Evolutionary conservation across 1,284 basidiomycete genomes (phyloP).

Genomic region (Lentinula novae-zelandiae): DNA sequence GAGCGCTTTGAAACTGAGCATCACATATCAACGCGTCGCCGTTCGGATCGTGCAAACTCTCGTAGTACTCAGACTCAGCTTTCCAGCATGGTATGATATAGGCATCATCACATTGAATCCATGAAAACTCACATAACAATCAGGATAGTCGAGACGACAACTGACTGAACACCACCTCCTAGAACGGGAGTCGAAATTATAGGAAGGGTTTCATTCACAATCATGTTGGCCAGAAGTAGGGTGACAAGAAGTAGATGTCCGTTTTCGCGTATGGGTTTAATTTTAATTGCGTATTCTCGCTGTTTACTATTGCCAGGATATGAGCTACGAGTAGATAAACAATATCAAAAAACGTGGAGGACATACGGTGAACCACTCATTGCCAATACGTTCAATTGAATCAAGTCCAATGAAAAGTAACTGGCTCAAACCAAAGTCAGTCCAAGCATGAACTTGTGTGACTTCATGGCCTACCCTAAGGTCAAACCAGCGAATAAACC

Average conservation of each 20-base stretch:
- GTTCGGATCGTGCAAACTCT: background rate
- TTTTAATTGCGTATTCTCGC: conserved; percentile 77
- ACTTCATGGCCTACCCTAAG: background rate
- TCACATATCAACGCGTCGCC: background rate
- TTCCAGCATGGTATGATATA: background rate
- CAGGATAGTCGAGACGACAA: conserved; percentile 80
- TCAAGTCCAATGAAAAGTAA: background rate
- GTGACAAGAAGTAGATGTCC: conserved; percentile 84
- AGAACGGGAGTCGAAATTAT: conserved; percentile 87
- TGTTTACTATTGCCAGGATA: conserved; percentile 50
- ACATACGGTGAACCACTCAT: conserved; percentile 79
- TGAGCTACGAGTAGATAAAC: background rate
- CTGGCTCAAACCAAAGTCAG: conserved; percentile 89
- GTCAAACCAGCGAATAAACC: conserved; percentile 50
- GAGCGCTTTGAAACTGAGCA: background rate
- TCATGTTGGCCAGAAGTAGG: conserved; percentile 83
- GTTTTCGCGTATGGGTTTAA: conserved; percentile 84
- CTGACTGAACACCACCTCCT: conserved; percentile 80
- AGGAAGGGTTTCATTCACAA: conserved; percentile 88
- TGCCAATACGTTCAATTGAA: conserved; percentile 52
- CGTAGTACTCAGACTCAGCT: background rate
- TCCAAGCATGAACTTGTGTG: conserved; percentile 22
- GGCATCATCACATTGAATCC: background rate
- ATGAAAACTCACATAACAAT: conserved; percentile 72
- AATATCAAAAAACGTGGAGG: background rate